Evolutionary conservation across 73 alveolate genomes (phyloP), one percentile per base, ranked within the genome.

Genomic region (Effrenium voratum): DNA sequence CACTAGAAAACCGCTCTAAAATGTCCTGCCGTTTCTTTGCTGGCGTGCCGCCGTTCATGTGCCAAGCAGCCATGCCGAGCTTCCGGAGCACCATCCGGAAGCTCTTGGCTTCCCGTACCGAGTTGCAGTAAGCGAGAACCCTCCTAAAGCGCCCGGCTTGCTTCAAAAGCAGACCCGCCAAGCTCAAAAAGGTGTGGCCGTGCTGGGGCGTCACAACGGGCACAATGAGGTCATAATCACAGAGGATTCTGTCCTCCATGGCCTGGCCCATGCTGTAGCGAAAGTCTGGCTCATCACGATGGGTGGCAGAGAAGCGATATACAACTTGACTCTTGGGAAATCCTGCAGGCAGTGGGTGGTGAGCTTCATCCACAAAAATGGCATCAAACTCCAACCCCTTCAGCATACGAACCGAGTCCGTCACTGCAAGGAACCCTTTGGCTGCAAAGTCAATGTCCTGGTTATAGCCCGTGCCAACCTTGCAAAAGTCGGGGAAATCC

Each of bases 401-500:
- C 77, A 90, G 87, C n/a, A 70, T 41, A 10, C 24, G 87, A 26
- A 90, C 97, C 2, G 97, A 90, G 16, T 90, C 77, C 34, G 76
- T 90, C 47, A 90, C 97, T 0, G 97, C 97, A 3, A 90, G n/a
- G 97, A 90, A 90, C 5, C 97, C 88, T 5, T 6, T 38, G 2
- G 97, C 70, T 5, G 36, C 57, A 24, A 90, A n/a, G 57, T 90
- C 59, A 2, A 90, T 70, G 30, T 68, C 12, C 59, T 47, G 22
- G 59, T 90, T 90, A 60, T 70, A 57, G 16, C 77, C 76, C 26
- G 57, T 90, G 52, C 97, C 97, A 59, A 90, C 88, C 76, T 90
- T 90, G 88, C 97, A 90, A 59, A 90, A 90, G 38, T 59, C 97
- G 4, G 97, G 97, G 44, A 90, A 41, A 28, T 45, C 41, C 36